phyloP scores from a whole-genome alignment of 2,329 filamentous ascomycete species.

The Aspergillus texensis region DNA sequence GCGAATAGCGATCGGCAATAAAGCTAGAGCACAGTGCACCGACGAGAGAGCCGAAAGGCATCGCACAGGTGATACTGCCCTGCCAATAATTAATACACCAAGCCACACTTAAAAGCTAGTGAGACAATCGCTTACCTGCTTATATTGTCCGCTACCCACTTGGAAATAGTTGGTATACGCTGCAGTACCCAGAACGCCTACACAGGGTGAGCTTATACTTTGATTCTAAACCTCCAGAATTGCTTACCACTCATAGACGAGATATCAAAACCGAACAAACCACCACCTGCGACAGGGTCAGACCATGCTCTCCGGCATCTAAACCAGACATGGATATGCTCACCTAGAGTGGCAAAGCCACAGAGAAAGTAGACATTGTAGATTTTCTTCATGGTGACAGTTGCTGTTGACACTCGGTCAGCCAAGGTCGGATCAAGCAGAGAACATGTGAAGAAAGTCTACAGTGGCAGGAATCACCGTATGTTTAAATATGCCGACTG shows the following conservation, averaged over 20 bases:
- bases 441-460: not conserved
- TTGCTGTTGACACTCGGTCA: not conserved
- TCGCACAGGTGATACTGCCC: slow-evolving; percentile 42
- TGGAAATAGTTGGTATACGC: slow-evolving; percentile 24
- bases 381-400: slow-evolving; percentile 21
- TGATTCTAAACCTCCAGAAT: too few relatives aligned
- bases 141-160: slow-evolving; percentile 22
- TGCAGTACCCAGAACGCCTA: slow-evolving; percentile 21
- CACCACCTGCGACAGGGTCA: slow-evolving; percentile 43
- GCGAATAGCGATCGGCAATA: slow-evolving; percentile 55
- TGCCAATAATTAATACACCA: slow-evolving; percentile 13
- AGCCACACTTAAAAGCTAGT: not conserved
- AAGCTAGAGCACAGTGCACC: slow-evolving; percentile 55
- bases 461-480: not conserved
- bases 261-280: slow-evolving; percentile 62
- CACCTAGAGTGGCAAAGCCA: slow-evolving; percentile 24
- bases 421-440: not conserved
- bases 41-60: slow-evolving; percentile 41
- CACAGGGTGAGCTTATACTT: slow-evolving; percentile 33
- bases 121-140: slow-evolving; percentile 13
- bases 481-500: not conserved
- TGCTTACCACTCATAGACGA: slow-evolving; percentile 48
- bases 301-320: not conserved
- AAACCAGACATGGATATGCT: not conserved
- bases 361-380: slow-evolving; percentile 27